Percentiles rank a stretch among this genome's conserved stretches.
phyloP scores from a whole-genome alignment of 1,284 basidiomycete species.

The Takashimella tepidaria region DNA sequence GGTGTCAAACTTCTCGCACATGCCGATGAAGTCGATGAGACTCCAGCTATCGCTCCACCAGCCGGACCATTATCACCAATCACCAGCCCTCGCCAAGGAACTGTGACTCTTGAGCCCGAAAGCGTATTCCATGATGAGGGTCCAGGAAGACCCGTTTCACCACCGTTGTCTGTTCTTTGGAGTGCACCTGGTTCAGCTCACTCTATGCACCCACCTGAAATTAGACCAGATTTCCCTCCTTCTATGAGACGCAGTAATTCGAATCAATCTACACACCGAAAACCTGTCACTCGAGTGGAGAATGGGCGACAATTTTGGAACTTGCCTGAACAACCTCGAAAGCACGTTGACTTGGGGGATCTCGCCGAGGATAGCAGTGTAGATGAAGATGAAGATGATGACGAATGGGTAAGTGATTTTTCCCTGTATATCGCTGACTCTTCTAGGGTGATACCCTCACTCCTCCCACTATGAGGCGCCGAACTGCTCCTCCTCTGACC shows the following conservation, averaged over 20 bases:
- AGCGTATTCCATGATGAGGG: not conserved
- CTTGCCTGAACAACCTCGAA: constrained; percentile 40
- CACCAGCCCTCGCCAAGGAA: constrained; percentile 5
- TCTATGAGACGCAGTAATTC: not conserved
- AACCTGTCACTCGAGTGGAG: constrained; percentile 29
- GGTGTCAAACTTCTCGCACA: constrained; percentile 71
- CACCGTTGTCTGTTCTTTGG: constrained; percentile 26
- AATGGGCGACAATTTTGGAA: constrained; percentile 45
- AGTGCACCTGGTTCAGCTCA: constrained; percentile 17
- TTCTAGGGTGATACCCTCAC: constrained; percentile 11
- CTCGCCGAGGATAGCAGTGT: constrained; percentile 33
- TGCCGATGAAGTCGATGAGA: constrained; percentile 55
- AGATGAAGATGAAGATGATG: constrained; percentile 41
- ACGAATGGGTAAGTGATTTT: constrained; percentile 44
- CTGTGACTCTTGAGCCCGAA: not conserved
- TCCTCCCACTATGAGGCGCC: constrained; percentile 21
- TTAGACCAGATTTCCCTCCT: not conserved
- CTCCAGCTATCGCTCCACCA: constrained; percentile 3
- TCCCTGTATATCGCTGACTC: not conserved
- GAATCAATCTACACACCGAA: constrained; percentile 1
- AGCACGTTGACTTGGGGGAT: constrained; percentile 18
- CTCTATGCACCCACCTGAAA: constrained; percentile 18
- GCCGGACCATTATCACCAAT: not conserved
- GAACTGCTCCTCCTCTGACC: constrained; percentile 21
- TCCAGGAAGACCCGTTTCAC: constrained; percentile 8